phyloP scores from a whole-genome alignment of 345 rosid genomes.

The Eucalyptus pauciflora region DNA sequence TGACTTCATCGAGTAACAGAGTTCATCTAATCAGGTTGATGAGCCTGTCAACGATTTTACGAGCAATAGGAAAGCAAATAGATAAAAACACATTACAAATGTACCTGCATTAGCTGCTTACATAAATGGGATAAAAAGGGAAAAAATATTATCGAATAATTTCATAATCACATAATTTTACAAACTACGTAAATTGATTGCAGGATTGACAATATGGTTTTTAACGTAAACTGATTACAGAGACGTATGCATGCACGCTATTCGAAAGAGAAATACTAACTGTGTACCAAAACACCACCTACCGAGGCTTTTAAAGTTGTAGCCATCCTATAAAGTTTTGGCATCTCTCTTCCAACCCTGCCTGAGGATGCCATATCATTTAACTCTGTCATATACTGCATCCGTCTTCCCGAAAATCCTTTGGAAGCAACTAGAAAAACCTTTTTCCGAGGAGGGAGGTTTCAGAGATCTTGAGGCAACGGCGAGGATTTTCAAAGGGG shows the following conservation, averaged over 20 bases:
- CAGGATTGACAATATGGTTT: not conserved
- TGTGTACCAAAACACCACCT: no score
- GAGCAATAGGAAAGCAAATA: not conserved
- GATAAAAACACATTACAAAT: no score
- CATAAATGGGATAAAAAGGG: no score
- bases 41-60: not conserved
- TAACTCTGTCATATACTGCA: not conserved
- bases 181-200: not conserved
- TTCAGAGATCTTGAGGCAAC: not conserved
- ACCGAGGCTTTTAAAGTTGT: no score
- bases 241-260: no score
- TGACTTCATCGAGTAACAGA: not conserved
- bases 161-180: not conserved
- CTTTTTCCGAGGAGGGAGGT: not conserved
- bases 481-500: accelerated
- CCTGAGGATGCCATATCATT: not conserved
- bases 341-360: not conserved
- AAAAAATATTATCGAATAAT: not conserved
- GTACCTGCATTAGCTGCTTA: not conserved
- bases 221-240: not conserved
- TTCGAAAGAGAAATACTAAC: no score
- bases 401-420: not conserved
- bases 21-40: not conserved
- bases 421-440: not conserved
- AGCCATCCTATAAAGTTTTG: not conserved